These are phyloP conservation scores for Penicillium alfredii DNA, from an alignment of 495 filamentous ascomycete species.

Conservation along the genomic window DNA sequence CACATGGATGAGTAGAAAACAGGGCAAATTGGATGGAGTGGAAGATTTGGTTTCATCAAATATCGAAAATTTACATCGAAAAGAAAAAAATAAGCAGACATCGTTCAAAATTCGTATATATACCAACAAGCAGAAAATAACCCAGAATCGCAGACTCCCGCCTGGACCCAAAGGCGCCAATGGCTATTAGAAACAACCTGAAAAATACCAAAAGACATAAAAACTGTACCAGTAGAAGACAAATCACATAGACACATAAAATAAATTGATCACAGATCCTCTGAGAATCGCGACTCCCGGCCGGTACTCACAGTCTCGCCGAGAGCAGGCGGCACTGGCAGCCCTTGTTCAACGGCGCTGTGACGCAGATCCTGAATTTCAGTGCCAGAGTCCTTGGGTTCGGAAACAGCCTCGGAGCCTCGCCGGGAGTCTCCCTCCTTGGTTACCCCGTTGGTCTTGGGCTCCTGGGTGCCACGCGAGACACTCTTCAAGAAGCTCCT, in stretches of 20 bases:
- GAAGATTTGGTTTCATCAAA: no score
- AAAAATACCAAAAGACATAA: no score
- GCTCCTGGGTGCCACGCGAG: constrained; percentile 13
- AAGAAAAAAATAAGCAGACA: no score
- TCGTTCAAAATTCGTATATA: no score
- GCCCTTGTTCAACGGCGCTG: constrained; percentile 42
- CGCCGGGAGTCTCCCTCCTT: constrained; percentile 18
- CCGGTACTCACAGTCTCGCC: constrained; percentile 32
- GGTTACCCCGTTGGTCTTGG: constrained; percentile 19
- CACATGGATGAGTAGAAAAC: no score
- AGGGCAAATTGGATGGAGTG: constrained; percentile 18
- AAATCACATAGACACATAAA: constrained; percentile 4
- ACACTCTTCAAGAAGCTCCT: constrained; percentile 23
- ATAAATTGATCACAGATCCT: constrained; percentile 36
- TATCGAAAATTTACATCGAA: no score
- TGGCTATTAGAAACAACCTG: no score
- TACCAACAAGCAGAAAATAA: no score
- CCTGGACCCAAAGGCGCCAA: no score
- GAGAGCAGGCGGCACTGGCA: constrained; percentile 34
- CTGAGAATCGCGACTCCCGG: constrained; percentile 46
- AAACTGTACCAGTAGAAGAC: no score
- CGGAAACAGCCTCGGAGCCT: constrained; percentile 45
- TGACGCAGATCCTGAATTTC: constrained; percentile 41
- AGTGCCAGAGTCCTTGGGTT: constrained; percentile 24
- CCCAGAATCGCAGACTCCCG: no score